phyloP scores from a whole-genome alignment of 164 flowering plant species.

The Tinospora cordifolia region DNA sequence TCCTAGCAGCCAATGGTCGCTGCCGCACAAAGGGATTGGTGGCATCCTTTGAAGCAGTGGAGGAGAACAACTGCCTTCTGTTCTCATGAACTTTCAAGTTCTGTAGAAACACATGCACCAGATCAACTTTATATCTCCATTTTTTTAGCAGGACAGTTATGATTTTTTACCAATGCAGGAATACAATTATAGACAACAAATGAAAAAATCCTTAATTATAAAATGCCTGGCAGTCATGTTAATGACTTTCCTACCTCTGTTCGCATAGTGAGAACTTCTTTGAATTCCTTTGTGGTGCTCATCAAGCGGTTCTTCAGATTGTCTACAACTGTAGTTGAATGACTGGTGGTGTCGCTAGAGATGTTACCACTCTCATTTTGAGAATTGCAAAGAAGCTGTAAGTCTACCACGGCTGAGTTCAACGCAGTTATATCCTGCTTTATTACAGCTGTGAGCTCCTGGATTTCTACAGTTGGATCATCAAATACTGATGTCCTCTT shows the following conservation, averaged over 20 bases:
- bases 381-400: constrained; percentile 72
- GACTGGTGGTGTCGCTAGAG: constrained; percentile 75
- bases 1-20: constrained; percentile 69
- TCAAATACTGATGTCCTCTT: constrained; percentile 96
- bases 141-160: neutral
- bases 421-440: constrained; percentile 96
- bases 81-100: constrained; percentile 84
- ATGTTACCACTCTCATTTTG: constrained; percentile 65
- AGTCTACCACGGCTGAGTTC: constrained; percentile 87
- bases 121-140: neutral
- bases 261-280: constrained; percentile 94
- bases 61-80: constrained; percentile 82
- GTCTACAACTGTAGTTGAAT: constrained; percentile 92
- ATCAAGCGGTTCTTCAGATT: constrained; percentile 83
- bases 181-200: neutral
- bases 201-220: neutral
- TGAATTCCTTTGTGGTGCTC: constrained; percentile 92
- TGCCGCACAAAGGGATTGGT: constrained; percentile 90
- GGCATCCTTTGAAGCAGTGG: constrained; percentile 67
- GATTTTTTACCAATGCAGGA: neutral
- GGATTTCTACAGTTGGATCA: constrained; percentile 91
- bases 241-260: constrained; percentile 60
- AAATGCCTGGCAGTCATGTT: neutral
- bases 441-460: constrained; percentile 86
- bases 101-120: constrained; percentile 31